phyloP scores from a whole-genome alignment of 1,284 basidiomycete genomes.

The Trametes sp. region DNA sequence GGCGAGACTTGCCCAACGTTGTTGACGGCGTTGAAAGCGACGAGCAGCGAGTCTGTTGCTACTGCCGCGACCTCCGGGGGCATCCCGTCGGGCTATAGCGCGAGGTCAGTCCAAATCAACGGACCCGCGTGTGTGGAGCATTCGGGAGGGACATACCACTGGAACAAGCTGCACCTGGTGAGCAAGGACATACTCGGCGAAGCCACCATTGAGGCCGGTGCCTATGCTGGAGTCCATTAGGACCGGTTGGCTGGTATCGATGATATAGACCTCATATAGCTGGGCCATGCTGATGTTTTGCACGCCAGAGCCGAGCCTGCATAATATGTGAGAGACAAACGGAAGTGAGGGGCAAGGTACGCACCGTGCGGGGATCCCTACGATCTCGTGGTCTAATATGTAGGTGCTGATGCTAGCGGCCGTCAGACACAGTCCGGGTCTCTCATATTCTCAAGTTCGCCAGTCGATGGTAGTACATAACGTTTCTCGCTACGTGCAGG shows the following conservation, averaged over 20 bases:
- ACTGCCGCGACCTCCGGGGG: constrained; percentile 36
- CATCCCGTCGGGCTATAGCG: constrained; percentile 31
- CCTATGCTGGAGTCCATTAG: constrained; percentile 5
- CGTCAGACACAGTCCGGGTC: too few relatives aligned
- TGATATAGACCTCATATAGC: constrained; percentile 17
- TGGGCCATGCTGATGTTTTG: constrained; percentile 10
- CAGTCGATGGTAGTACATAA: too few relatives aligned
- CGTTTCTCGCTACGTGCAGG: too few relatives aligned
- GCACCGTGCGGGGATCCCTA: constrained; percentile 20
- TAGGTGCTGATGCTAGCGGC: too few relatives aligned
- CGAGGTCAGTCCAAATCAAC: neutral
- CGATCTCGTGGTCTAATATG: constrained; percentile 25
- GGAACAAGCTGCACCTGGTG: constrained; percentile 16
- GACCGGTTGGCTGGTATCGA: constrained; percentile 7
- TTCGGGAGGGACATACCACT: constrained; percentile 1
- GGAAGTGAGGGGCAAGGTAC: too few relatives aligned
- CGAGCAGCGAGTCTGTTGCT: constrained; percentile 37
- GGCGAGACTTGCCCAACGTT: constrained; percentile 30
- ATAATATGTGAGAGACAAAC: too few relatives aligned
- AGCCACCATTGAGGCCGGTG: constrained; percentile 22
- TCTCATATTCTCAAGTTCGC: too few relatives aligned
- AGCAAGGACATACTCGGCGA: constrained; percentile 21
- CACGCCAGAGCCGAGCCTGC: constrained; percentile 15
- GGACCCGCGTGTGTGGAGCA: neutral
- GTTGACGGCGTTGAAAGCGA: constrained; percentile 38